Evolutionary conservation across 2,329 filamentous ascomycete genomes (phyloP).

Genomic region (Paracoccidioides brasiliensis): DNA sequence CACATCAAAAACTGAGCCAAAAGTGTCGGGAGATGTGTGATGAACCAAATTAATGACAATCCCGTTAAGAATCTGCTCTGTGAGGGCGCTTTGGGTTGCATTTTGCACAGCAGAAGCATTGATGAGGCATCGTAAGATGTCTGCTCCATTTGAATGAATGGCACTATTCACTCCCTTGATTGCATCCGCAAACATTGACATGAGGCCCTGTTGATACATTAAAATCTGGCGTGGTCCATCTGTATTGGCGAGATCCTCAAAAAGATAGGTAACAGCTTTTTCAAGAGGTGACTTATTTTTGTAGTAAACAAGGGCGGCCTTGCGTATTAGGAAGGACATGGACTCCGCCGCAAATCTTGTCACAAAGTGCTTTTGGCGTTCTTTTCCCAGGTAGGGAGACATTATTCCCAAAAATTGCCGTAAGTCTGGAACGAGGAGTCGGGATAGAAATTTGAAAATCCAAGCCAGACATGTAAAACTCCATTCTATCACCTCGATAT

Average conservation of each 20-base stretch:
- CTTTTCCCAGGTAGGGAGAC: constrained; percentile 69
- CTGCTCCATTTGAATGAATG: constrained; percentile 44
- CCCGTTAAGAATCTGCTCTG: constrained; percentile 56
- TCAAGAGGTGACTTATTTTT: constrained; percentile 57
- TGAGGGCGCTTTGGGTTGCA: constrained; percentile 18
- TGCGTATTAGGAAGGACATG: constrained; percentile 83
- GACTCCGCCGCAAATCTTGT: constrained; percentile 89
- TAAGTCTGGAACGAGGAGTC: constrained; percentile 72
- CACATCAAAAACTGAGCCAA: constrained; percentile 52
- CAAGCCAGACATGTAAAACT: constrained; percentile 89
- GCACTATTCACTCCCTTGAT: constrained; percentile 48
- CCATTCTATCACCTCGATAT: constrained; percentile 91
- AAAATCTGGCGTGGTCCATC: constrained; percentile 23
- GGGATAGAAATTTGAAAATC: constrained; percentile 92
- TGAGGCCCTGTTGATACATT: constrained; percentile 74
- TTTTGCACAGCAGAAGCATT: constrained; percentile 18
- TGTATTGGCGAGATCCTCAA: constrained; percentile 47
- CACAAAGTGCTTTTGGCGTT: constrained; percentile 71
- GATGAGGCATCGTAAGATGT: constrained; percentile 41
- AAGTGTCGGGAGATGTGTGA: constrained; percentile 61
- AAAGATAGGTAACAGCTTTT: constrained; percentile 57
- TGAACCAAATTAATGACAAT: constrained; percentile 73
- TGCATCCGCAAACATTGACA: constrained; percentile 83
- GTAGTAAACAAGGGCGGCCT: constrained; percentile 65
- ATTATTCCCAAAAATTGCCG: constrained; percentile 74